These are phyloP conservation scores for Lachnellula subtilissima DNA, from an alignment of 2,329 filamentous ascomycete species.

Conservation along the genomic window DNA sequence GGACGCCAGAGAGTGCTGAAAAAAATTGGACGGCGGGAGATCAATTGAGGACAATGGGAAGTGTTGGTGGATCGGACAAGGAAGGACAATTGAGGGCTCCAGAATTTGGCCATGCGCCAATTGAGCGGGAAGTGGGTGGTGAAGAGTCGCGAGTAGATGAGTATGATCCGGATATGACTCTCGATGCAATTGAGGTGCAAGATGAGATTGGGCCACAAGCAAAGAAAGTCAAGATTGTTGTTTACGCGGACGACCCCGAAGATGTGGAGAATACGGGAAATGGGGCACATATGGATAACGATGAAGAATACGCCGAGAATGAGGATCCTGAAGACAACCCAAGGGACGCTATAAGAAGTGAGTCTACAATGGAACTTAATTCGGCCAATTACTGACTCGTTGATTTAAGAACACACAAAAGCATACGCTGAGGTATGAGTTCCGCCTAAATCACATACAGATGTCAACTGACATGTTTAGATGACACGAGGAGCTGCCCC, in stretches of 20 bases:
- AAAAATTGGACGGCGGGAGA: too few relatives aligned
- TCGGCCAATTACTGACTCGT: background rate
- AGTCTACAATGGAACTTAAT: background rate
- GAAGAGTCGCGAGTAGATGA: background rate
- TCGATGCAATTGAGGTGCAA: background rate
- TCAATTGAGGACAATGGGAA: too few relatives aligned
- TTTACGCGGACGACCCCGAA: background rate
- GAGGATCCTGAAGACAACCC: background rate
- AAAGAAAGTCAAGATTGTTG: too few relatives aligned
- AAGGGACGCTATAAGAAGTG: background rate
- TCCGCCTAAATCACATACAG: background rate
- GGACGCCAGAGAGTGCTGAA: too few relatives aligned
- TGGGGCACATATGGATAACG: background rate
- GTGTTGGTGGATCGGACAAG: too few relatives aligned
- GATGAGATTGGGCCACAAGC: background rate
- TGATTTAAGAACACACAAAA: conserved; percentile 2
- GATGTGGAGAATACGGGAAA: background rate
- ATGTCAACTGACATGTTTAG: background rate
- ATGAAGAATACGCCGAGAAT: background rate
- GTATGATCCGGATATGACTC: background rate
- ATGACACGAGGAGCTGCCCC: conserved; percentile 11
- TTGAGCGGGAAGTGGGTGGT: background rate
- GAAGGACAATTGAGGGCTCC: too few relatives aligned
- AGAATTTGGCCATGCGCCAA: background rate
- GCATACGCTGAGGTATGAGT: conserved; percentile 3